Evolutionary conservation across 129 eudicot genomes (phyloP), one percentile per base, ranked within the genome.

Genomic region (Calendula officinalis): DNA sequence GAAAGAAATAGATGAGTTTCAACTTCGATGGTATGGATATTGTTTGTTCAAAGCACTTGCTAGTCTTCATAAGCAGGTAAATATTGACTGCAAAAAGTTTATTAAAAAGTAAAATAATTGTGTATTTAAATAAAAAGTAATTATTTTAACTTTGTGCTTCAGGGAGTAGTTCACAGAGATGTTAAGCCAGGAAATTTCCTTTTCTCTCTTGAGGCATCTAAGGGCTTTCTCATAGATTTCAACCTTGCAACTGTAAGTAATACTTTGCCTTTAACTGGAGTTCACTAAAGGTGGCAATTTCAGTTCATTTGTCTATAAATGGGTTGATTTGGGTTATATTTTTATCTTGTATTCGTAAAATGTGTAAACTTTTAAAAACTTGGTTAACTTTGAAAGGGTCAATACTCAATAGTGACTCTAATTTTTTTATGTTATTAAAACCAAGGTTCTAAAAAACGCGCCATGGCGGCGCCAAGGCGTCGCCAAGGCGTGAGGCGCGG

Each of bases 121-220:
- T 44, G 37, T 64, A 37, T 15, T 15, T 32, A 15, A 35, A 5
- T 22, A 47, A 7, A 60, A 36, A 22, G 17, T 47, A 22, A 34
- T 59, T 61, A 45, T 15, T 52, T 15, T 14, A 11, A 61, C 49
- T 48, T 61, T 74, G 33, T 60, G 39, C 56, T 74, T 78, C 91
- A 94, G 99, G 97, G 88, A 38, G 87, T 94, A 76, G 83, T 83
- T 73, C 99, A 94, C 74, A 94, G 99, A 75, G 99, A 94, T 77
- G 95, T 94, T 62, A 94, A 94, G 77, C 99, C 99, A 67, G 99
- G 99, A 32, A 94, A 94, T 78, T 94, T 94, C 45, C 95, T 94
- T 58, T 94, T 83, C 68, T 89, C 95, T 17, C 63, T 86, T 41
- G 84, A 80, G 66, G 51, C 64, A 57, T 71, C 67, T 32, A 89